Evolutionary conservation across 495 filamentous ascomycete genomes (phyloP).

Genomic region (Penicillium macrosclerotiorum): DNA sequence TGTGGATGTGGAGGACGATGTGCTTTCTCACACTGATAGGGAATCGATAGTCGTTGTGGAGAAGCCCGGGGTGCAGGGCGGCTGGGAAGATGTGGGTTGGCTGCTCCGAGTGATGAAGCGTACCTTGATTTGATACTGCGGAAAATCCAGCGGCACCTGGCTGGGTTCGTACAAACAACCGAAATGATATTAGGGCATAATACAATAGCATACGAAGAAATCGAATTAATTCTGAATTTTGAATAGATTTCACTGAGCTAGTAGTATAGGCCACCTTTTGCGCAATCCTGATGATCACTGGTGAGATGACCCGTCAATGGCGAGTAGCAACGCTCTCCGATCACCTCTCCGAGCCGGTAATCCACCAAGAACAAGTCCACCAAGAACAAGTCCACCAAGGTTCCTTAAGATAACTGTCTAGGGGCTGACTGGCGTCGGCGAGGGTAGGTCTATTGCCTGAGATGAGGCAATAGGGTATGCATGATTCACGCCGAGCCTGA

Average conservation of each 20-base stretch:
- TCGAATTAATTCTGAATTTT: neutral
- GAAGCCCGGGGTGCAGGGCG: conserved; percentile 50
- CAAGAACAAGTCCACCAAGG: too few species aligned
- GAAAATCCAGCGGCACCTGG: neutral
- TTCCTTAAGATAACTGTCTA: too few species aligned
- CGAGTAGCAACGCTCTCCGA: too few species aligned
- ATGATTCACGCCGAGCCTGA: neutral
- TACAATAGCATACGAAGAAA: neutral
- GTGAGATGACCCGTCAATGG: too few species aligned
- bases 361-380: too few species aligned
- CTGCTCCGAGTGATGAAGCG: conserved; percentile 73
- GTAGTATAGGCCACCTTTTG: too few species aligned
- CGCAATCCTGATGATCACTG: too few species aligned
- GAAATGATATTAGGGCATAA: neutral
- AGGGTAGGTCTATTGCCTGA: too few species aligned
- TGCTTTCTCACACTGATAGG: conserved; percentile 23
- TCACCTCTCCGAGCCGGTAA: too few species aligned
- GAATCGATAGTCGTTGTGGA: conserved; percentile 29
- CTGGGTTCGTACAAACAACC: neutral
- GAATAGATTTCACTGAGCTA: conserved; percentile 1
- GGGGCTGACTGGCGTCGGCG: too few species aligned
- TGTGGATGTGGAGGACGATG: conserved; percentile 26
- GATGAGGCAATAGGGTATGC: neutral
- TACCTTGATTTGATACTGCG: conserved; percentile 55
- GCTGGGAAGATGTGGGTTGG: conserved; percentile 86